Percentiles rank a stretch among this genome's conserved stretches.
These are phyloP conservation scores for Arthroderma uncinatum DNA, from an alignment of 2,329 filamentous ascomycete species.

Conservation along the genomic window DNA sequence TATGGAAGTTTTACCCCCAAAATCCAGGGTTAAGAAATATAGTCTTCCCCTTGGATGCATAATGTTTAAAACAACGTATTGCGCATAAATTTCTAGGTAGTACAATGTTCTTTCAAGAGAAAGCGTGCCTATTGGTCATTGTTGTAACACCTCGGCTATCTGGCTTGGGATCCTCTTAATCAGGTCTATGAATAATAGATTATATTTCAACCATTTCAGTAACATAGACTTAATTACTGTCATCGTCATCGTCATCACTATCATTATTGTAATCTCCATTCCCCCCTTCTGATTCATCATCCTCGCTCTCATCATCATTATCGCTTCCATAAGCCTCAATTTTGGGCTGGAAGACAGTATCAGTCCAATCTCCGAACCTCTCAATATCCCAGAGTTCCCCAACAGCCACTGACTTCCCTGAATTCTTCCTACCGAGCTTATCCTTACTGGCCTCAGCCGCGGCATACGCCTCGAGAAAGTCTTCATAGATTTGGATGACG, in stretches of 20 bases:
- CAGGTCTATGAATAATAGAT: no score
- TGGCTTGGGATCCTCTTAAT: no score
- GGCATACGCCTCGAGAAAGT: conserved; percentile 48
- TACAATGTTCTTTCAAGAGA: no score
- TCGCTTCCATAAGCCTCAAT: conserved; percentile 22
- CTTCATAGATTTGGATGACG: conserved; percentile 52
- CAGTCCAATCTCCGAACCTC: conserved; percentile 53
- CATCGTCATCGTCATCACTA: conserved; percentile 2
- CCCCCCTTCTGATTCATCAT: conserved; percentile 20
- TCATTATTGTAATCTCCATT: conserved; percentile 18
- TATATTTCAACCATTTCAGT: not conserved
- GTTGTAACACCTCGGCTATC: no score
- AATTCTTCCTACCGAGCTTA: conserved; percentile 18
- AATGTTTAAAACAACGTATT: no score
- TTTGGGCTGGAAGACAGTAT: conserved; percentile 48
- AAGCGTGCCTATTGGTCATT: no score
- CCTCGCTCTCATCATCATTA: conserved; percentile 1
- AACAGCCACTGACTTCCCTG: conserved; percentile 44
- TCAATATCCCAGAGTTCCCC: conserved; percentile 54
- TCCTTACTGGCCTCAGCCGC: conserved; percentile 25
- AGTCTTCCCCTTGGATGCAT: no score
- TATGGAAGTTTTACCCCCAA: no score
- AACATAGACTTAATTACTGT: not conserved
- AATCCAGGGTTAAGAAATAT: no score
- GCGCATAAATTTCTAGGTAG: no score